Evolutionary conservation across 2,329 filamentous ascomycete genomes (phyloP), one percentile per base, ranked within the genome.

Genomic region (Ascochyta clinopodiicola): DNA sequence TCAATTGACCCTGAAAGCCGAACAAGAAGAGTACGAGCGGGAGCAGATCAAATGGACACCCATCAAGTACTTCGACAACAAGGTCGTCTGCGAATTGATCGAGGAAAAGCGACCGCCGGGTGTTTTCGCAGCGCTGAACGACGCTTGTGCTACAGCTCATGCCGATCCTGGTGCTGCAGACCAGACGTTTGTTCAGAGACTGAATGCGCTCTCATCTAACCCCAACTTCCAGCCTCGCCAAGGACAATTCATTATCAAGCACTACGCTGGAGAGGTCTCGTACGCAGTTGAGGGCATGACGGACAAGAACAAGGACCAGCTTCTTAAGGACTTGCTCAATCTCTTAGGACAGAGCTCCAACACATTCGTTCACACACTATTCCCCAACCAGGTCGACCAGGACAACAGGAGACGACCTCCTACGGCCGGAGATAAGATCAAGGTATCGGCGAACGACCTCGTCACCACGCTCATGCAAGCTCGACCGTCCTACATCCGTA

Each of bases 31-130:
- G 75, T 99, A 99, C 71, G 92, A 90, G 15, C 84, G 91, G 44
- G 95, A 99, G 77, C 88, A 98, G 81, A 99, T 99, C 72, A 88
- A 96, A 73, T 99, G 95, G 95, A 97, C 93, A 0, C 95, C 95
- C 2, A 99, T 99, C 82, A 96, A 95, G 70, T 99, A 98, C 78
- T 99, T 98, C 68, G 95, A 99, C 78, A 99, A 99, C 84, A 98
- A 98, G 82, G 89, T 99, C 43, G 95, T 99, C 53, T 99, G 95
- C 75, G 95, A 97, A 59, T 77, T 99, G 70, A 99, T 99, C 65
- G 95, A 99, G 77, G 91, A 96, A 72, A 87, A 89, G 72, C 84
- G 93, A 49, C 95, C 95, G 6, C 90, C 92, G 1, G 95, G 95
- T 70, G 87, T 99, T 40, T 97, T 99, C 72, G 95, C 95, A 6